Base-by-base conservation (phyloP, 1,284 basidiomycete genomes). In the Fomitopsis pinicola region DNA sequence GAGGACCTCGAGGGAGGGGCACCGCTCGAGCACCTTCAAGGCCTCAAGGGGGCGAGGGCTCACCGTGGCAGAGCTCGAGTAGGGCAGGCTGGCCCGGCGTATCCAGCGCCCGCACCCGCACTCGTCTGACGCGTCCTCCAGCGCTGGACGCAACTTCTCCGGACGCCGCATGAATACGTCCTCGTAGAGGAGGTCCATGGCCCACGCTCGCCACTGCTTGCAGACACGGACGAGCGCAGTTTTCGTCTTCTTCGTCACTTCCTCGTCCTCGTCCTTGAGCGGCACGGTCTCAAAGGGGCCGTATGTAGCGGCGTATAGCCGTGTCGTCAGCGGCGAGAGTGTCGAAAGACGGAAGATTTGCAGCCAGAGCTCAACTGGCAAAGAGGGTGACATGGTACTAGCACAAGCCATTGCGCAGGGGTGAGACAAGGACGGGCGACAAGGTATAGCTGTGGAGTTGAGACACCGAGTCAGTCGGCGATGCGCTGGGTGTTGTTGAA, bases 51-150 rank as follows among this genome's bases (percentile, higher is more conserved):
- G 69, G 62, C 64, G 69, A 33, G 68, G 69, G 1, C 72, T 76
- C 52, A 72, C 68, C 9, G 81, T 82, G 33, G 74, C 73, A 2
- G 86, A 86, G 66, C 75, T 78, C 10, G 75, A 66, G 68, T 86
- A 89, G 3, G 86, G 85, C 19, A 89, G 75, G 55, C 82, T 80
- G 42, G 81, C 78, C 61, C 87, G 82, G 57, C 77, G 81, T 60
- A 88, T 78, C 78, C 82, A 75, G 64, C 69, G 74, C 46, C 73
- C 74, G 70, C 72, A 72, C 30, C 63, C 69, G 38, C 61, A 62
- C 14, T 67, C 67, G 42, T 67, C 66, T 22, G 63, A 58, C 56
- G 64, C 64, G 46, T 68, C 59, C 10, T 55, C 60, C 46, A 72
- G 64, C 60, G 68, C 63, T 60, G 71, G 71, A 53, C 82, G 74